Percentiles rank a stretch among this genome's conserved stretches.
phyloP scores from a whole-genome alignment of 2,329 filamentous ascomycete genomes.

The Fusarium cicatricum region DNA sequence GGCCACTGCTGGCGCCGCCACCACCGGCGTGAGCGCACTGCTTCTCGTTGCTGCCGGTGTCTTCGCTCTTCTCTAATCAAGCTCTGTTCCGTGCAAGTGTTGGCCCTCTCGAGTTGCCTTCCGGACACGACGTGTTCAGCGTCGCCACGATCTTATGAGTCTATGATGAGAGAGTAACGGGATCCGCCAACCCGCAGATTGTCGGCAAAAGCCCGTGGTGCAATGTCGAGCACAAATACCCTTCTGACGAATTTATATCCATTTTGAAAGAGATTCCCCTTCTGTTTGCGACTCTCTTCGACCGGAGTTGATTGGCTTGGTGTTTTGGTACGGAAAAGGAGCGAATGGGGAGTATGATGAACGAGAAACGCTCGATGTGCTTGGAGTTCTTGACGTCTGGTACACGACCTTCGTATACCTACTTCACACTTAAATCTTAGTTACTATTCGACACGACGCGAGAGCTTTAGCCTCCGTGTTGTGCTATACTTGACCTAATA shows the following conservation, averaged over 20 bases:
- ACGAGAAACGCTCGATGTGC: conserved; percentile 35
- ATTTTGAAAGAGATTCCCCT: conserved; percentile 28
- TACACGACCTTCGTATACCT: conserved; percentile 31
- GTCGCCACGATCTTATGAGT: conserved; percentile 49
- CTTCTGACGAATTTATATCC: conserved; percentile 40
- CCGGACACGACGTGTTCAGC: conserved; percentile 31
- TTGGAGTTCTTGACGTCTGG: conserved; percentile 34
- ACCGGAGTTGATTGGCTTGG: conserved; percentile 42
- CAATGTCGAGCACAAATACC: conserved; percentile 38
- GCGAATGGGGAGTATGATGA: conserved; percentile 24
- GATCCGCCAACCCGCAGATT: conserved; percentile 13
- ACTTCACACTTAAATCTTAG: conserved; percentile 38
- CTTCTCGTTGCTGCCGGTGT: conserved; percentile 48
- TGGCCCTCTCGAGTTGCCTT: conserved; percentile 10
- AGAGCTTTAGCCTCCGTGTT: conserved; percentile 32
- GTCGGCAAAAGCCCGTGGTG: conserved; percentile 28
- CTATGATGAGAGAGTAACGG: conserved; percentile 38
- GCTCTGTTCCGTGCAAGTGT: conserved; percentile 39
- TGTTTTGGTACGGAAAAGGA: conserved; percentile 35
- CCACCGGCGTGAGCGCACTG: conserved; percentile 48
- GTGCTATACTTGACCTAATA: conserved; percentile 40
- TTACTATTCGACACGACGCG: conserved; percentile 39
- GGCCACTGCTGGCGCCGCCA: conserved; percentile 42
- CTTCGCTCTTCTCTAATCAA: conserved; percentile 48
- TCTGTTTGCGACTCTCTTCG: conserved; percentile 28